phyloP scores from a whole-genome alignment of 345 rosid genomes.

The Rhodamnia argentea region DNA sequence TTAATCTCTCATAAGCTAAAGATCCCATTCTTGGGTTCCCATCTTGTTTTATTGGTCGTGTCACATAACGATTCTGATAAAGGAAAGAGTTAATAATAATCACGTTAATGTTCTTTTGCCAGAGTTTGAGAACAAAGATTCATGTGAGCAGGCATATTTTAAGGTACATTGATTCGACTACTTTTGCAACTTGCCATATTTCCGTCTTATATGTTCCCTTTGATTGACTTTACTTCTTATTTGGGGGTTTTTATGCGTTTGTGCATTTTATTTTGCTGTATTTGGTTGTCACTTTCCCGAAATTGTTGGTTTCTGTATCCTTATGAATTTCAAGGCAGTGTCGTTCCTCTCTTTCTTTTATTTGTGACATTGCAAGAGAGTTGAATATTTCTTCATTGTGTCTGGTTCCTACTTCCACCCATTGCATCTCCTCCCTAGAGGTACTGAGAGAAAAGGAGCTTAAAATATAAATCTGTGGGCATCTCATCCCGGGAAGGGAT shows the following conservation, averaged over 20 bases:
- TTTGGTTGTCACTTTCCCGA: neutral
- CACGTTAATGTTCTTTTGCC: slow-evolving; percentile 1
- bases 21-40: neutral
- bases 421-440: neutral
- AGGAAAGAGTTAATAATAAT: neutral
- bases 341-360: neutral
- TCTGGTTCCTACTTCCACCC: neutral
- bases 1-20: neutral
- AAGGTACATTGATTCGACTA: slow-evolving; percentile 36
- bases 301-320: neutral
- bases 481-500: neutral
- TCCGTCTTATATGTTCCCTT: neutral
- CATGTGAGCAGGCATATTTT: slow-evolving; percentile 82
- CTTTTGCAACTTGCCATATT: neutral
- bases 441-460: neutral
- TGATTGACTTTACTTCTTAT: neutral
- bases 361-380: neutral
- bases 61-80: neutral
- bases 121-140: slow-evolving; percentile 72
- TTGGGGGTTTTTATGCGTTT: neutral
- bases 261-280: neutral
- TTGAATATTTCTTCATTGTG: neutral
- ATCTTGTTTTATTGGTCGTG: neutral
- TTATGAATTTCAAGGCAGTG: neutral
- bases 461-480: neutral